Evolutionary conservation across 306 rosid species (phyloP).

Genomic region (Spatholobus suberectus): DNA sequence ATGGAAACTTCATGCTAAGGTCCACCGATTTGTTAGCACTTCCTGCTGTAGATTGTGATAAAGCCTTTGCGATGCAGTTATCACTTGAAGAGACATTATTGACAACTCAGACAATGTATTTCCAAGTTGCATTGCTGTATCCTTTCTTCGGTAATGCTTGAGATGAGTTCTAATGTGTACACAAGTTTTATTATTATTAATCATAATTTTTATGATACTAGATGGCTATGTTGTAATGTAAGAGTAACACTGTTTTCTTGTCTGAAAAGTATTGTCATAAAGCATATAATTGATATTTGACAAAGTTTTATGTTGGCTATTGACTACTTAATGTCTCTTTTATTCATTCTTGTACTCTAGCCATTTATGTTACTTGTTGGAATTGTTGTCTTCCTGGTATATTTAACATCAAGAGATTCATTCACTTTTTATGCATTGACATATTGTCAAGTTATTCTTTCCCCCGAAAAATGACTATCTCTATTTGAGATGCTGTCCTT

Average conservation of each 20-base stretch:
- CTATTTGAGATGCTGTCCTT: constrained; percentile 23
- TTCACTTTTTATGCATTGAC: neutral
- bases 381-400: neutral
- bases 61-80: constrained; percentile 95
- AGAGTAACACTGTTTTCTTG: neutral
- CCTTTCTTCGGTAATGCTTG: constrained; percentile 55
- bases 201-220: constrained; percentile 14
- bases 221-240: neutral
- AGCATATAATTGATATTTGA: neutral
- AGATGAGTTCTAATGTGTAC: constrained; percentile 5
- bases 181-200: neutral
- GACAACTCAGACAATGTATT: constrained; percentile 91
- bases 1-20: constrained; percentile 97
- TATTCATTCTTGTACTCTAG: neutral
- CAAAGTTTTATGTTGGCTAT: neutral
- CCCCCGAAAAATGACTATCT: neutral
- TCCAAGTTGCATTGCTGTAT: constrained; percentile 99
- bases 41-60: constrained; percentile 99
- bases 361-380: neutral
- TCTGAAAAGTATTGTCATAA: neutral
- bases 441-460: neutral
- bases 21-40: constrained; percentile 96
- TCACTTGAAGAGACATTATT: constrained; percentile 92
- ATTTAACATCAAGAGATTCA: neutral
- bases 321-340: constrained; percentile 2